Percentiles rank a stretch among this genome's conserved stretches.
These are phyloP conservation scores for Thalassiosira livingstoniorum DNA, from an alignment of 352 stramenopile species.

Conservation along the genomic window DNA sequence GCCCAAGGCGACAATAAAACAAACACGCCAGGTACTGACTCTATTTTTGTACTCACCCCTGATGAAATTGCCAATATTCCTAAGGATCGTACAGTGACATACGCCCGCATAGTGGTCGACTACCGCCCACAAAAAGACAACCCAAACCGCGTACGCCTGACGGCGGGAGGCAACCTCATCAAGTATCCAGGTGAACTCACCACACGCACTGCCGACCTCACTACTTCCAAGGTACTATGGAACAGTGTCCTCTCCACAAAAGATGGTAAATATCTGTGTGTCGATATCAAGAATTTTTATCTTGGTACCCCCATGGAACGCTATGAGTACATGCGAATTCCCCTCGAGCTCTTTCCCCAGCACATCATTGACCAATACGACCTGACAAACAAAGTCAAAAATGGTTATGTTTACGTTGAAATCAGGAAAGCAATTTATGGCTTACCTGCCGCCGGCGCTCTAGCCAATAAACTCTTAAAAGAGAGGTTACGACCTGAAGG, in stretches of 20 bases:
- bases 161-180: neutral
- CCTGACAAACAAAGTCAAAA: too few relatives aligned
- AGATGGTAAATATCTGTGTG: too few relatives aligned
- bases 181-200: neutral
- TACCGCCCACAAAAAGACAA: constrained; percentile 21
- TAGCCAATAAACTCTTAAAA: constrained; percentile 24
- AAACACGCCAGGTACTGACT: too few relatives aligned
- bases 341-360: too few relatives aligned
- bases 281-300: too few relatives aligned
- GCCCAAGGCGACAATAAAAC: too few relatives aligned
- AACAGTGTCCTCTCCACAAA: constrained; percentile 38
- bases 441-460: constrained; percentile 31
- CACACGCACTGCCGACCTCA: constrained; percentile 35
- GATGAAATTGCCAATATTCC: constrained; percentile 29
- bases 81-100: constrained; percentile 30
- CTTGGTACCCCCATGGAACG: too few relatives aligned
- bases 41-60: constrained; percentile 25
- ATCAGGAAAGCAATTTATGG: constrained; percentile 39
- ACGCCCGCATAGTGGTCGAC: constrained; percentile 44
- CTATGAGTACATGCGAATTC: too few relatives aligned
- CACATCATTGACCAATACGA: too few relatives aligned
- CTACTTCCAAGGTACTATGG: constrained; percentile 30
- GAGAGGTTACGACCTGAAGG: neutral
- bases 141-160: constrained; percentile 14
- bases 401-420: too few relatives aligned